Evolutionary conservation across 495 filamentous ascomycete genomes (phyloP).

Genomic region (Trichoderma reesei): DNA sequence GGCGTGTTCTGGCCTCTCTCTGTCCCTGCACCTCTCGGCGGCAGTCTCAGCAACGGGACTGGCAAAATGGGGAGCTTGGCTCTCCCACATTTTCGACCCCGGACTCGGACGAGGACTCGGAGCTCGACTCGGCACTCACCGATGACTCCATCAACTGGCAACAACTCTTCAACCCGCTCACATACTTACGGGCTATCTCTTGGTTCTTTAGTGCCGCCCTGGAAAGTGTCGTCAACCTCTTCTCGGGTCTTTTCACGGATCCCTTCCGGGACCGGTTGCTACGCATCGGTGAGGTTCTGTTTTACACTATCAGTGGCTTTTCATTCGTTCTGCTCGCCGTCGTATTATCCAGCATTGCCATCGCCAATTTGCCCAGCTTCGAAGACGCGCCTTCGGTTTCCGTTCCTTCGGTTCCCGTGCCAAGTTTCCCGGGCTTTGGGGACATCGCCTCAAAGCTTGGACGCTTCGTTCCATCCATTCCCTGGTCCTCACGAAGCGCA

Average conservation of each 20-base stretch:
- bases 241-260: background rate
- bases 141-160: slow-evolving; percentile 6
- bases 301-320: background rate
- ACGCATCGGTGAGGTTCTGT: background rate
- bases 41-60: background rate
- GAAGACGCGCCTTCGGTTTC: background rate
- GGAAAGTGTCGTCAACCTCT: background rate
- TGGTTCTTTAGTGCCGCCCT: background rate
- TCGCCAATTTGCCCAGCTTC: background rate
- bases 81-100: background rate
- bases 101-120: background rate
- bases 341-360: background rate
- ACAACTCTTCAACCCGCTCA: background rate
- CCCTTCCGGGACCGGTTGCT: background rate
- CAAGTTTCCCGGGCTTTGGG: background rate
- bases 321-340: background rate
- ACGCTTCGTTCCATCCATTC: background rate
- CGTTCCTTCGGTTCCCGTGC: background rate
- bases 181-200: background rate
- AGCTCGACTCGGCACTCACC: background rate
- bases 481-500: background rate
- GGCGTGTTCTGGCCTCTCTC: background rate
- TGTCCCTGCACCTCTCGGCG: background rate
- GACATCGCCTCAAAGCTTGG: background rate
- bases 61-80: background rate